Evolutionary conservation across 257 asterid species (phyloP), one percentile per base, ranked within the genome.

Genomic region (Vinca minor): DNA sequence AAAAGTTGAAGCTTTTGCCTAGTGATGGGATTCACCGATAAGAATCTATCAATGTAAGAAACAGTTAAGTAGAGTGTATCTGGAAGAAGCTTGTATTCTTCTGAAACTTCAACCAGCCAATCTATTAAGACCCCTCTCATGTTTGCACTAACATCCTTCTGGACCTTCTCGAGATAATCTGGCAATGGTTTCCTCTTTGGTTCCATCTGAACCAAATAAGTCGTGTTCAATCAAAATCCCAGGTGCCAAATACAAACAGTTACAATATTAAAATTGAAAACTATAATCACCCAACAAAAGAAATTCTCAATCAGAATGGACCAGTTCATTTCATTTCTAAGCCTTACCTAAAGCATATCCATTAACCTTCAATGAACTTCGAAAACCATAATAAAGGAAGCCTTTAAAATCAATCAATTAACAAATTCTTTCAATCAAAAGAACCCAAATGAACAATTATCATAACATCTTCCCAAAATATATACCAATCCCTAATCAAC

Each of bases 41-140:
- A 74, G 76, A 77, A 87, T 67, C 90, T 80, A 59, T 92, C 98
- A 0, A 92, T 69, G 73, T 88, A 87, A 0, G 84, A 73, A 66
- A 92, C 87, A 0, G 96, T 65, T 32, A 85, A 73, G 45, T 86
- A 85, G 32, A 92, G 67, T 0, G 96, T 86, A 62, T 89, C 96
- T 0, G 96, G 66, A 46, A 83, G 87, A 62, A 92, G 93, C 81
- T 85, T 85, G 78, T 83, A 92, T 52, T 92, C 96, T 66, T 92
- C 96, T 0, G 95, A 87, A 18, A 89, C 98, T 69, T 89, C 96
- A 11, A 92, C 96, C 57, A 92, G 60, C 98, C 97, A 93, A 82
- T 93, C 96, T 28, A 93, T 73, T 80, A 93, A 76, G 55, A 89
- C 64, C 13, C 91, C 96, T 69, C 98, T 84, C 98, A 93, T 93